Conservation (phyloP, 2,329 filamentous ascomycete genomes). For the Colletotrichum spinosum region DNA sequence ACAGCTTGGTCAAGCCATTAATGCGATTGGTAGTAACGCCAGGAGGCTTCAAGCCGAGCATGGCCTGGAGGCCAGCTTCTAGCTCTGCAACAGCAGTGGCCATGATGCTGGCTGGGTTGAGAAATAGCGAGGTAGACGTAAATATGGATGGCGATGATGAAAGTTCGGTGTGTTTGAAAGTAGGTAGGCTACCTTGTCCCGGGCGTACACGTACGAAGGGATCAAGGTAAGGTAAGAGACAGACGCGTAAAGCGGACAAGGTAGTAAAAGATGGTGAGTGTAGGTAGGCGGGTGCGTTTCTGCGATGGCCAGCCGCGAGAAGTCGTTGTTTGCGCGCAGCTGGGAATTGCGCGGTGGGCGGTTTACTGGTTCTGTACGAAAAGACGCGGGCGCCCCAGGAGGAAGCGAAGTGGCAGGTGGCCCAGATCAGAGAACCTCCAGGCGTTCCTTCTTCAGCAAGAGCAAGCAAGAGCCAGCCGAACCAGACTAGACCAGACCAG, state of each 20-base stretch:
- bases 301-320: slow-evolving; percentile 14
- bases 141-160: slow-evolving; percentile 11
- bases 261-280: neutral
- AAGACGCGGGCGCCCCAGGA: slow-evolving; percentile 27
- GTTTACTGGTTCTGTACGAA: slow-evolving; percentile 29
- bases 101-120: slow-evolving; percentile 59
- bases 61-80: slow-evolving; percentile 89
- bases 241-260: slow-evolving; percentile 7
- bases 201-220: slow-evolving; percentile 26
- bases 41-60: slow-evolving; percentile 91
- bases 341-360: slow-evolving; percentile 17
- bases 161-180: slow-evolving; percentile 9
- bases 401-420: slow-evolving; percentile 8
- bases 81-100: slow-evolving; percentile 87
- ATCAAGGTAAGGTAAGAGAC: slow-evolving; percentile 8
- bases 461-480: neutral
- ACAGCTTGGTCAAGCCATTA: slow-evolving; percentile 85
- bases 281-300: slow-evolving; percentile 1
- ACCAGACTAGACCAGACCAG: slow-evolving; percentile 1
- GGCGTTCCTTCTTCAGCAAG: slow-evolving; percentile 13
- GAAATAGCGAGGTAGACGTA: slow-evolving; percentile 3
- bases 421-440: slow-evolving; percentile 3
- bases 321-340: slow-evolving; percentile 1
- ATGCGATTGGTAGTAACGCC: slow-evolving; percentile 96
- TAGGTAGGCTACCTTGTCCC: neutral